Conservation (phyloP, 1,284 basidiomycete species). For the Pseudozyma sp. region DNA sequence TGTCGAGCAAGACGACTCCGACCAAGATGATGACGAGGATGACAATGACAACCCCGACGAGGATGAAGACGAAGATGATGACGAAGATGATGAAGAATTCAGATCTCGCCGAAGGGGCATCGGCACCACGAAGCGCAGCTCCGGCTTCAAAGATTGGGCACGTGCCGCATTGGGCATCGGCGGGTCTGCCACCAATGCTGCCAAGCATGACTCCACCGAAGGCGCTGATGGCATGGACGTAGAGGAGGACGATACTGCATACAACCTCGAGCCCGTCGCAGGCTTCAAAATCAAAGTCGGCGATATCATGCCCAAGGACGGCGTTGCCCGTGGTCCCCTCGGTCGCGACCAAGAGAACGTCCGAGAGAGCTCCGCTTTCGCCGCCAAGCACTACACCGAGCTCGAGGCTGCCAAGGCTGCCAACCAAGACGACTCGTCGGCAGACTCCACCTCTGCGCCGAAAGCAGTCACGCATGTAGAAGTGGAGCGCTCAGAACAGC, state of each 20-base stretch:
- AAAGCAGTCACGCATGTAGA: constrained; percentile 72
- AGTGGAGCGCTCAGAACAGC: constrained; percentile 78
- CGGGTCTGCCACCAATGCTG: constrained; percentile 23
- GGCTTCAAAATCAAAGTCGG: constrained; percentile 60
- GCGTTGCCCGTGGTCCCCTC: constrained; percentile 64
- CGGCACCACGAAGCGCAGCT: constrained; percentile 46
- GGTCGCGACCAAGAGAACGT: constrained; percentile 51
- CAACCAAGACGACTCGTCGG: constrained; percentile 3
- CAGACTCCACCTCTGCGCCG: neutral
- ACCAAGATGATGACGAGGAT: constrained; percentile 22
- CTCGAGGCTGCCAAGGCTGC: constrained; percentile 33
- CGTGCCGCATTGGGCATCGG: constrained; percentile 56
- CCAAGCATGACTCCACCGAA: constrained; percentile 10
- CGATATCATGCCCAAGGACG: constrained; percentile 63
- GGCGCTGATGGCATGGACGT: constrained; percentile 16
- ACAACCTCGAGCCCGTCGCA: constrained; percentile 61
- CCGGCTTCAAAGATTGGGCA: constrained; percentile 67
- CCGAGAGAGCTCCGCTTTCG: constrained; percentile 52
- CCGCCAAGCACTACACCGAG: constrained; percentile 48
- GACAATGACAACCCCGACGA: constrained; percentile 22
- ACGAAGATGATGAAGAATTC: constrained; percentile 21
- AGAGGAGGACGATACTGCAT: constrained; percentile 35
- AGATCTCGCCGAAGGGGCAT: constrained; percentile 52
- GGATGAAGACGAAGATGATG: constrained; percentile 28
- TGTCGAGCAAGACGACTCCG: constrained; percentile 19